Percentiles rank a stretch among this genome's conserved stretches.
phyloP scores from a whole-genome alignment of 1,139 yeast species.

The Pichia sp. region DNA sequence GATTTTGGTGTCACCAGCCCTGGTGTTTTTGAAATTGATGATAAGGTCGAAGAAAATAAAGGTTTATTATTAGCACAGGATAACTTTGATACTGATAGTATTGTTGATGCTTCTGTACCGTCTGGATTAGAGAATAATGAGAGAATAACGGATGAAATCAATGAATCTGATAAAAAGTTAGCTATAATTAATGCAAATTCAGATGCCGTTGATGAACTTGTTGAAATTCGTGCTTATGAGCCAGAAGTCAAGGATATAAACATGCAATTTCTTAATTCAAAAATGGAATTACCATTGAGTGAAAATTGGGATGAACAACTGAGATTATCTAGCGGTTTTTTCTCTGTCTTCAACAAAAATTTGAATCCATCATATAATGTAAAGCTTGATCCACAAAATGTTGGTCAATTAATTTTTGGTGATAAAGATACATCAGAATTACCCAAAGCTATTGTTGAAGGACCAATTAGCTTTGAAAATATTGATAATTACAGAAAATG shows the following conservation, averaged over 20 bases:
- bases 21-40: constrained; percentile 18
- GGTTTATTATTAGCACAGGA: neutral
- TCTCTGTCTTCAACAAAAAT: constrained; percentile 39
- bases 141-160: neutral
- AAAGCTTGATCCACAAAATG: constrained; percentile 28
- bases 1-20: constrained; percentile 16
- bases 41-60: neutral
- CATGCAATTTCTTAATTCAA: constrained; percentile 35
- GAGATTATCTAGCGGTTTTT: constrained; percentile 47
- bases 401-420: constrained; percentile 52
- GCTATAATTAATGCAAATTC: neutral
- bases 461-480: constrained; percentile 10
- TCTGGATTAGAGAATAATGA: constrained; percentile 3
- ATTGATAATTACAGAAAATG: constrained; percentile 10
- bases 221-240: constrained; percentile 63
- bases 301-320: constrained; percentile 62
- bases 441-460: constrained; percentile 9
- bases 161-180: neutral
- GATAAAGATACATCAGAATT: constrained; percentile 29
- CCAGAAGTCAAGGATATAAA: constrained; percentile 47
- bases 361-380: constrained; percentile 23
- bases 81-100: constrained; percentile 11
- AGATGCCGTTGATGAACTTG: constrained; percentile 28
- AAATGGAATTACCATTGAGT: constrained; percentile 43
- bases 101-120: constrained; percentile 10